Evolutionary conservation across 345 rosid genomes (phyloP).

Genomic region (Brassica carinata): DNA sequence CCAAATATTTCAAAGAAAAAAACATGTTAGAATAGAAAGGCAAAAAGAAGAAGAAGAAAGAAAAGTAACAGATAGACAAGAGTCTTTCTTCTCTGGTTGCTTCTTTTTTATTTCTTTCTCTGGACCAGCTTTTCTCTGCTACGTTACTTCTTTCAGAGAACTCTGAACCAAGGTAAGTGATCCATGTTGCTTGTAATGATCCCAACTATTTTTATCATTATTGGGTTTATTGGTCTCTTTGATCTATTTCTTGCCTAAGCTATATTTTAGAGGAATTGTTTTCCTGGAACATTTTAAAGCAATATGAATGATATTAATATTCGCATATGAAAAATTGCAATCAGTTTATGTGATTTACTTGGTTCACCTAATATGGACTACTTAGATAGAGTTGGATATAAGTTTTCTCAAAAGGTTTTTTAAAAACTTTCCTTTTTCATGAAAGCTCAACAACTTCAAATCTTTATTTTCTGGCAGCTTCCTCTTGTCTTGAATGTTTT

Average conservation of each 20-base stretch:
- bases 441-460: slow-evolving; percentile 40
- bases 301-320: not conserved
- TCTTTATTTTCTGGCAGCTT: slow-evolving; percentile 32
- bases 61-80: not conserved
- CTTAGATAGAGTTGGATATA: slow-evolving; percentile 26
- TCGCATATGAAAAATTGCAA: not conserved
- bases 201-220: not conserved
- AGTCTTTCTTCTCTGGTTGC: slow-evolving; percentile 27
- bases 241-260: not conserved
- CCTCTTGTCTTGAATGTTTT: slow-evolving; percentile 20
- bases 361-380: slow-evolving; percentile 21
- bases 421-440: slow-evolving; percentile 21
- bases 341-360: slow-evolving; percentile 11
- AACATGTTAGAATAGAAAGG: slow-evolving; percentile 10
- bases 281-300: not conserved
- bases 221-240: not conserved
- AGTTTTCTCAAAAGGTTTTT: slow-evolving; percentile 22
- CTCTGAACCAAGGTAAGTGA: slow-evolving; percentile 25
- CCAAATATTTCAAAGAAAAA: not conserved
- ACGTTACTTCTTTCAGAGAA: slow-evolving; percentile 24
- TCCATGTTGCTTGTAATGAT: slow-evolving; percentile 20
- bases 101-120: slow-evolving; percentile 18
- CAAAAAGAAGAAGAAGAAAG: slow-evolving; percentile 13
- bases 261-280: not conserved
- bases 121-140: slow-evolving; percentile 27